These are phyloP conservation scores for Trapa bicornis DNA, from an alignment of 345 rosid genomes.

Conservation along the genomic window DNA sequence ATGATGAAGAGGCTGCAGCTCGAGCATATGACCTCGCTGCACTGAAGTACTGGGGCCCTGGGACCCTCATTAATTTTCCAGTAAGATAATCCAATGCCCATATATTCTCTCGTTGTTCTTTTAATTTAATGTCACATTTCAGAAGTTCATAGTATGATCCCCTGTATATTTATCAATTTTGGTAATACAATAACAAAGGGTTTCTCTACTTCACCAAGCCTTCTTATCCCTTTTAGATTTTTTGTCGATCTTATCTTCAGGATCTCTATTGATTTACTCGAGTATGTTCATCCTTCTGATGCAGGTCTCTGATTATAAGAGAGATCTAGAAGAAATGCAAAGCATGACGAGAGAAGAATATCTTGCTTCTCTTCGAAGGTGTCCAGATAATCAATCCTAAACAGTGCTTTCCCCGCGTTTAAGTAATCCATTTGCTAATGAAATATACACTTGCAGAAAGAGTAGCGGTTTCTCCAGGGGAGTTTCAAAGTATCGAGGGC, in stretches of 20 bases:
- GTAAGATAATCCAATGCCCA: constrained; percentile 27
- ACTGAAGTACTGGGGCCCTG: constrained; percentile 97
- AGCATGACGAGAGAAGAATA: constrained; percentile 89
- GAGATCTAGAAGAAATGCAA: constrained; percentile 99
- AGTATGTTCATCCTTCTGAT: constrained; percentile 7
- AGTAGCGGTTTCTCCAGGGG: constrained; percentile 99
- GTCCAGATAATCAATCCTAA: constrained; percentile 8
- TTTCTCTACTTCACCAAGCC: not conserved
- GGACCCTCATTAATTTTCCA: constrained; percentile 93
- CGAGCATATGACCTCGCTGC: constrained; percentile 99
- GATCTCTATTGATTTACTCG: not conserved
- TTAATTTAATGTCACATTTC: not conserved
- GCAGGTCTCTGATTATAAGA: constrained; percentile 80
- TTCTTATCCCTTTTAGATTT: not conserved
- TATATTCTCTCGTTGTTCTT: constrained; percentile 1
- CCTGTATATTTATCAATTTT: not conserved
- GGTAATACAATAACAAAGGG: not conserved
- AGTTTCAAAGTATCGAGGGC: constrained; percentile 82
- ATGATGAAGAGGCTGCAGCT: constrained; percentile 99
- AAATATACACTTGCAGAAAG: constrained; percentile 43
- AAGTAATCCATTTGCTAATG: constrained; percentile 17
- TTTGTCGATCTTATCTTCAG: not conserved
- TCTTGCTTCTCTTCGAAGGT: constrained; percentile 94
- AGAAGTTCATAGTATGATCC: not conserved
- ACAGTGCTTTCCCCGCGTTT: constrained; percentile 5